phyloP scores from a whole-genome alignment of 345 rosid genomes.

The Citrus sp. region DNA sequence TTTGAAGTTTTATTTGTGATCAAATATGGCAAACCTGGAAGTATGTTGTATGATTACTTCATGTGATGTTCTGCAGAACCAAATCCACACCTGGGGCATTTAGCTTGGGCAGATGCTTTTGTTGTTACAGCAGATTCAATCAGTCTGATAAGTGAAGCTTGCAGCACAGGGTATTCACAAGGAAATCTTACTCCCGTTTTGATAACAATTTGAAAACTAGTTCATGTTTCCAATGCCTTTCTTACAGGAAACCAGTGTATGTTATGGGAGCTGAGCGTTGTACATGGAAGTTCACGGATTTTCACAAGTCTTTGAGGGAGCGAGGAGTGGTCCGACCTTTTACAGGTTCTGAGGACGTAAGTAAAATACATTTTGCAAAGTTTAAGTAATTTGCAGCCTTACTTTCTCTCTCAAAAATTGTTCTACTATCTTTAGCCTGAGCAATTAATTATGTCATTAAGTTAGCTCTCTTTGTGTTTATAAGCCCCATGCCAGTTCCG shows the following conservation, averaged over 20 bases:
- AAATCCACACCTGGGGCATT: conserved; percentile 84
- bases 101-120: conserved; percentile 99
- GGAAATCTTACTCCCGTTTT: neutral
- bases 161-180: conserved; percentile 86
- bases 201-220: neutral
- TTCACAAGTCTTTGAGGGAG: conserved; percentile 78
- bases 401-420: neutral
- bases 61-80: conserved; percentile 55
- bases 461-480: neutral
- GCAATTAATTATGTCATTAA: neutral
- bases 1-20: neutral
- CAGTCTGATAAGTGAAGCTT: conserved; percentile 89
- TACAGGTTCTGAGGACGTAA: conserved; percentile 91
- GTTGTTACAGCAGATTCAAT: conserved; percentile 94
- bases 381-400: neutral
- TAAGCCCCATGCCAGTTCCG: neutral
- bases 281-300: conserved; percentile 84
- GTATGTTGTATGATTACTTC: conserved; percentile 18
- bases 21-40: conserved; percentile 1
- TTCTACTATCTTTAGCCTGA: neutral
- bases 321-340: conserved; percentile 83
- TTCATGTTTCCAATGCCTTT: conserved; percentile 9
- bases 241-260: conserved; percentile 87
- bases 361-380: conserved; percentile 20
- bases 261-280: conserved; percentile 78